phyloP scores from a whole-genome alignment of 352 stramenopile species.

The Aphanomyces invadans region DNA sequence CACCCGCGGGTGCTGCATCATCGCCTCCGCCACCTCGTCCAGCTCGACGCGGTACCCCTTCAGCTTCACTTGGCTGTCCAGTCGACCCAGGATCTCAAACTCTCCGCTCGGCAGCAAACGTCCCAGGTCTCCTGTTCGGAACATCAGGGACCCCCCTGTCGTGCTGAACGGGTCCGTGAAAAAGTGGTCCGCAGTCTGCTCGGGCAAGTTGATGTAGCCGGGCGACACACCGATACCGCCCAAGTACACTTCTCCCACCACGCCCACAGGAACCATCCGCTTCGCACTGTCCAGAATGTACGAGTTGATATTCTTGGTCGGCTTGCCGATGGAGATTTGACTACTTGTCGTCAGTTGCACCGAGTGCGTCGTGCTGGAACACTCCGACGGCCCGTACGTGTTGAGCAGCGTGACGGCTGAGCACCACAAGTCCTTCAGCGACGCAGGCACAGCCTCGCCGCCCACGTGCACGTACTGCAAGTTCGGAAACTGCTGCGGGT shows the following conservation, averaged over 20 bases:
- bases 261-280: conserved; percentile 49
- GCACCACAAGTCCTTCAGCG: neutral
- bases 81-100: conserved; percentile 89
- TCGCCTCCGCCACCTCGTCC: conserved; percentile 83
- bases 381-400: neutral
- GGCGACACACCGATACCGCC: conserved; percentile 75
- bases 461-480: neutral
- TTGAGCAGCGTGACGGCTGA: neutral
- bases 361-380: neutral
- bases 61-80: conserved; percentile 95
- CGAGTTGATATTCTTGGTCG: conserved; percentile 57
- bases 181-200: conserved; percentile 73
- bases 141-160: conserved; percentile 79
- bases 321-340: conserved; percentile 42
- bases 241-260: conserved; percentile 79
- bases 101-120: conserved; percentile 27
- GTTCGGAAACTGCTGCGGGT: neutral
- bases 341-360: too few species aligned
- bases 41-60: conserved; percentile 91
- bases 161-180: conserved; percentile 55
- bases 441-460: neutral
- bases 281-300: conserved; percentile 75
- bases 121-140: conserved; percentile 84
- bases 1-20: conserved; percentile 78
- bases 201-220: conserved; percentile 74